Evolutionary conservation across 2,329 filamentous ascomycete genomes (phyloP).

Genomic region (Calcarisporium arbuscula): DNA sequence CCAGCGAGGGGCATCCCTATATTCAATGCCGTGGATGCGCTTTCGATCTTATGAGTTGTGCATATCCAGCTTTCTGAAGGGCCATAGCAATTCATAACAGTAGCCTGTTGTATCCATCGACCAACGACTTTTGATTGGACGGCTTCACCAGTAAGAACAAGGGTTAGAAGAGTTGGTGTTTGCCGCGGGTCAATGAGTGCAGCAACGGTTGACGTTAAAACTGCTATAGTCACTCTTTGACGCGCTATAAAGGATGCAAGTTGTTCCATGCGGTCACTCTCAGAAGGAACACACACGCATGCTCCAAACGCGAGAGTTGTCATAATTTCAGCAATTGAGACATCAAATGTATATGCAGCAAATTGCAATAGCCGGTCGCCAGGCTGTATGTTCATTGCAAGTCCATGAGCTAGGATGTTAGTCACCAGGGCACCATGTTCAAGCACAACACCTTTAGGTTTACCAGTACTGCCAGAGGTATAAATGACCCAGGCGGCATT

Average conservation of each 20-base stretch:
- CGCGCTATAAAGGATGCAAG: conserved; percentile 6
- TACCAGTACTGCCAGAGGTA: conserved; percentile 2
- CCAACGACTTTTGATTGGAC: neutral
- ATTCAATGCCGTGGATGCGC: neutral
- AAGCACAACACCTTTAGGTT: conserved; percentile 2
- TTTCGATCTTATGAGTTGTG: neutral
- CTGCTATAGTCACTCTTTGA: conserved; percentile 2
- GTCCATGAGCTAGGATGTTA: neutral
- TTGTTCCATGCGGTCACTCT: conserved; percentile 7
- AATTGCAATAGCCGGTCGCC: conserved; percentile 8
- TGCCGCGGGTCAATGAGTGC: neutral
- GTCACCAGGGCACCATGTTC: conserved; percentile 3
- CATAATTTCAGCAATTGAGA: neutral
- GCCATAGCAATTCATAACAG: neutral
- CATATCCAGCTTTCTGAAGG: neutral
- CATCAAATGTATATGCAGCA: conserved; percentile 4
- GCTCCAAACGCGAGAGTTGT: neutral
- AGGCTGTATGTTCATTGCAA: neutral
- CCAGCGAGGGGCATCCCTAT: neutral
- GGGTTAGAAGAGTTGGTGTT: neutral
- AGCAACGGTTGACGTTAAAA: conserved; percentile 8
- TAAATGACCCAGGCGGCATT: conserved; percentile 1
- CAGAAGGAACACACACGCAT: conserved; percentile 5
- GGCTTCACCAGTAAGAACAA: neutral
- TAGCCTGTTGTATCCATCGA: neutral